phyloP scores from a whole-genome alignment of 495 filamentous ascomycete genomes.

The Penicillium arizonense region DNA sequence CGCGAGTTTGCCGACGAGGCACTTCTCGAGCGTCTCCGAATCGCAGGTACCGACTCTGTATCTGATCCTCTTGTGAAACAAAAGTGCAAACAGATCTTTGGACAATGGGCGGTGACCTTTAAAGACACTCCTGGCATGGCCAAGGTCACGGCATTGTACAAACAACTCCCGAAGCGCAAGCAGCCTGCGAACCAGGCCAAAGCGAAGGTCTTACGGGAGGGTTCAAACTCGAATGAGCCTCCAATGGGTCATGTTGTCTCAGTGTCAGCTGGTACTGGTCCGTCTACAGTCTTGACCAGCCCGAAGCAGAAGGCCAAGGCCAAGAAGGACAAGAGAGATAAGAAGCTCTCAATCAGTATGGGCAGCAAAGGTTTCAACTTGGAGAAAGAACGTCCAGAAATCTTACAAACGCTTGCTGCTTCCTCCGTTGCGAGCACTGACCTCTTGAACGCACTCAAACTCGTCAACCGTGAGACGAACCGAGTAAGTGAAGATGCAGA shows the following conservation, averaged over 20 bases:
- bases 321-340: constrained; percentile 40
- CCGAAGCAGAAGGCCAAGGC: constrained; percentile 38
- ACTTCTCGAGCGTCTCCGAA: constrained; percentile 87
- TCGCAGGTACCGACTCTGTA: constrained; percentile 79
- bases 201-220: constrained; percentile 78
- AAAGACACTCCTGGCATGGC: constrained; percentile 79
- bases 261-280: constrained; percentile 40
- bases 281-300: constrained; percentile 33
- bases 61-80: constrained; percentile 82
- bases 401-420: constrained; percentile 80
- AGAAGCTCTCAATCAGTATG: constrained; percentile 25
- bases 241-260: constrained; percentile 47
- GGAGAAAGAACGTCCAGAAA: constrained; percentile 80
- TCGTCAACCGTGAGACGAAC: constrained; percentile 86
- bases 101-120: constrained; percentile 83
- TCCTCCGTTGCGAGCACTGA: constrained; percentile 88
- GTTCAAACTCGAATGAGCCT: constrained; percentile 59
- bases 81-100: constrained; percentile 83
- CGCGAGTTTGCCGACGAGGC: constrained; percentile 85
- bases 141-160: constrained; percentile 75
- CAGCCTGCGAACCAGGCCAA: constrained; percentile 66
- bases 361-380: constrained; percentile 64
- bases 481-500: constrained; percentile 82
- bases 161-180: constrained; percentile 68
- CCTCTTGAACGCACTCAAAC: constrained; percentile 81